A percentile compares a stretch with the other conserved stretches of the same genome.
These are phyloP conservation scores for Eucalyptus regnans DNA, from an alignment of 345 rosid genomes.

Conservation along the genomic window DNA sequence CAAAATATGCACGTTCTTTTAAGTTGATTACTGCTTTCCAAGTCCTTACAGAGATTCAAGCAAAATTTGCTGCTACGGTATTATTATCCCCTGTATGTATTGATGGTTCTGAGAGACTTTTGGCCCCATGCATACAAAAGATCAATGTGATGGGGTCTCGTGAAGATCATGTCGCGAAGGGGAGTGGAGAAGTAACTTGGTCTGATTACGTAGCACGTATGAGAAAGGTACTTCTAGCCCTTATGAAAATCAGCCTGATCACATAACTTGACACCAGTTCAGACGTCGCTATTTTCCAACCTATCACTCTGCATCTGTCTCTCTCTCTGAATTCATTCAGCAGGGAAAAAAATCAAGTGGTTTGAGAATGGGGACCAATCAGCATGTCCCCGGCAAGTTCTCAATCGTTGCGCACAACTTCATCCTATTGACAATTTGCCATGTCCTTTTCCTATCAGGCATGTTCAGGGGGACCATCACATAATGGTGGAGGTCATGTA, in stretches of 20 bases:
- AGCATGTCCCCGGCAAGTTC: neutral
- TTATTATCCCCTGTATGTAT: neutral
- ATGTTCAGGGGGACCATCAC: conserved; percentile 26
- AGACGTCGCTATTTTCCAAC: neutral
- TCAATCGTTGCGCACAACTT: conserved; percentile 3
- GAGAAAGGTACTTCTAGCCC: neutral
- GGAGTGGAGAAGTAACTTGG: neutral
- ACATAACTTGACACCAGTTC: neutral
- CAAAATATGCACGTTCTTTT: neutral
- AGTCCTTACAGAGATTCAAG: neutral
- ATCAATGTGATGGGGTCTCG: neutral
- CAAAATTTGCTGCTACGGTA: neutral
- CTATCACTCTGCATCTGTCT: neutral
- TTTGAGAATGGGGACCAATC: conserved; percentile 13
- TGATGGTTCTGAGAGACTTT: neutral
- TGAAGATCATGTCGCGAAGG: neutral
- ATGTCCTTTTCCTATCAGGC: conserved; percentile 10
- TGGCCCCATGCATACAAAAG: neutral
- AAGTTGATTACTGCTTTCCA: neutral
- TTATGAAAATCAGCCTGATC: neutral
- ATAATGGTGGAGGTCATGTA: neutral
- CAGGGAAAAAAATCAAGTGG: neutral
- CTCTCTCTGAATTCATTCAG: neutral
- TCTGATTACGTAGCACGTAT: neutral
- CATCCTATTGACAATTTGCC: conserved; percentile 3